A percentile compares a stretch with the other conserved stretches of the same genome.
These are phyloP conservation scores for Penicillium frequentans DNA, from an alignment of 2,329 filamentous ascomycete genomes.

Conservation along the genomic window DNA sequence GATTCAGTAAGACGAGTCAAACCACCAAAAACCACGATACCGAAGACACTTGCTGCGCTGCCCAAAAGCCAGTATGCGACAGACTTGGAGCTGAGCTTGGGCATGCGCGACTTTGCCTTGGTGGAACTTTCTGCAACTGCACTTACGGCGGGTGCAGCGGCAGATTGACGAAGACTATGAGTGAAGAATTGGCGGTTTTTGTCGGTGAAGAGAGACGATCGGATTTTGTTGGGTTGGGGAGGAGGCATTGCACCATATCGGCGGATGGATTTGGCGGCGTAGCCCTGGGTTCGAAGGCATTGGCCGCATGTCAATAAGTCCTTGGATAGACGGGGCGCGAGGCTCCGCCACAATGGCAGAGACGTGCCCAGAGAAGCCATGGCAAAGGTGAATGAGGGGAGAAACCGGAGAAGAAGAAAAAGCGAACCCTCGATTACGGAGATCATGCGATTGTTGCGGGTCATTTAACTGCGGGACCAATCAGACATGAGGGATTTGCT, in stretches of 20 bases:
- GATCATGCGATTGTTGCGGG: conserved; percentile 16
- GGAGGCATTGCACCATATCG: conserved; percentile 31
- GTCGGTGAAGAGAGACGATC: conserved; percentile 23
- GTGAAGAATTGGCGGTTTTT: conserved; percentile 31
- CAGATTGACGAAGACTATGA: conserved; percentile 22
- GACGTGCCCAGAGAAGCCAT: conserved; percentile 38
- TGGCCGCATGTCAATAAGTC: conserved; percentile 45
- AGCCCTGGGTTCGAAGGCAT: conserved; percentile 36
- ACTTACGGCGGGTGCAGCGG: conserved; percentile 21
- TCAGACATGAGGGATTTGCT: conserved; percentile 22
- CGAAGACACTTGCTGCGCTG: conserved; percentile 91
- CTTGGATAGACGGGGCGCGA: conserved; percentile 38
- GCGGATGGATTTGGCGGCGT: conserved; percentile 30
- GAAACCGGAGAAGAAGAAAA: conserved; percentile 13
- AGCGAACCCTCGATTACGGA: conserved; percentile 11
- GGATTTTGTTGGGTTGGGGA: conserved; percentile 25
- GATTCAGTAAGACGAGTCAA: conserved; percentile 94
- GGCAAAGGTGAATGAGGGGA: conserved; percentile 7
- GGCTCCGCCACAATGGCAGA: conserved; percentile 32
- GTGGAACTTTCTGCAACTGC: conserved; percentile 23
- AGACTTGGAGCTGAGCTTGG: conserved; percentile 67
- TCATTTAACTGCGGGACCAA: conserved; percentile 14
- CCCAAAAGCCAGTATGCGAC: conserved; percentile 92
- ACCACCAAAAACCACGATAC: conserved; percentile 93
- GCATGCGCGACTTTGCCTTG: conserved; percentile 46